Conservation (phyloP, 129 eudicot genomes). For the Artemisia tridentata region DNA sequence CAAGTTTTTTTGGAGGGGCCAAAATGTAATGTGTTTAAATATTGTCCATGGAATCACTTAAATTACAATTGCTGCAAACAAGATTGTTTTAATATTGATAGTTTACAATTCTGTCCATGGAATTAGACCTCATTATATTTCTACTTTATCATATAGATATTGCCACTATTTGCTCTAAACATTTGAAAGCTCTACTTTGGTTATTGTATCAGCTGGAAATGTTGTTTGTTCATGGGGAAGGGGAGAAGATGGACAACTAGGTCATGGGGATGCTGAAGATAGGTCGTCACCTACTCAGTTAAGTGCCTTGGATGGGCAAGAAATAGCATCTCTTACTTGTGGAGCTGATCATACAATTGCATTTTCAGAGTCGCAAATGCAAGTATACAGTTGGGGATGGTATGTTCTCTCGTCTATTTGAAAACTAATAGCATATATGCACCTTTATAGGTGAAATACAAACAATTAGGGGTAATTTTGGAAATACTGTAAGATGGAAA, state of each 20-base stretch:
- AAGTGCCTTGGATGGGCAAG: slow-evolving; percentile 81
- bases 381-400: slow-evolving; percentile 99
- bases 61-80: too few relatives aligned
- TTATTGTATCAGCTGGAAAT: slow-evolving; percentile 66
- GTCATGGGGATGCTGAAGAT: slow-evolving; percentile 98
- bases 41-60: too few relatives aligned
- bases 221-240: slow-evolving; percentile 99
- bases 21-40: too few relatives aligned
- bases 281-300: slow-evolving; percentile 76
- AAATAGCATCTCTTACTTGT: slow-evolving; percentile 73
- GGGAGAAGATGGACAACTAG: slow-evolving; percentile 98
- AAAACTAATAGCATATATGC: neutral
- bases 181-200: neutral
- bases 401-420: slow-evolving; percentile 29
- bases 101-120: too few relatives aligned
- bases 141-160: neutral
- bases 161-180: neutral
- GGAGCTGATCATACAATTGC: slow-evolving; percentile 98
- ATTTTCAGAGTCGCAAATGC: slow-evolving; percentile 58
- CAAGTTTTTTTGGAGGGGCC: too few relatives aligned
- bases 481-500: neutral
- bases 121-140: too few relatives aligned
- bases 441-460: neutral
- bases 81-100: too few relatives aligned
- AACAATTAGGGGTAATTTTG: neutral